Percentiles rank a stretch among this genome's conserved stretches.
Conservation (phyloP, 2,329 filamentous ascomycete genomes). For the Paraconiothyrium brasiliense region DNA sequence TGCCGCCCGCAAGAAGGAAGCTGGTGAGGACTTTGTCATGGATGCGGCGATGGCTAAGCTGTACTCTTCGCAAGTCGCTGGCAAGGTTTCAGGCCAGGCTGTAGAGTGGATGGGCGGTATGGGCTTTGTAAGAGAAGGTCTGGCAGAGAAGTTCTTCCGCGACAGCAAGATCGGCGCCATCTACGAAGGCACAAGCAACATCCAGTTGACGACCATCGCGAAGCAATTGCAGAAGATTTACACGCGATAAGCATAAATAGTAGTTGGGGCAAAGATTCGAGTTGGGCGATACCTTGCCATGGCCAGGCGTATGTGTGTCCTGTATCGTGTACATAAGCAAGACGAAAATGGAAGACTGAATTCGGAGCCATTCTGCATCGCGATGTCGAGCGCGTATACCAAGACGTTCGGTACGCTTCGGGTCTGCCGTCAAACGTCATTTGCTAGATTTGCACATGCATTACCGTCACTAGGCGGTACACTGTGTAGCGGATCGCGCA, state of each 20-base stretch:
- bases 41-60: slow-evolving; percentile 99
- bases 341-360: too few relatives aligned
- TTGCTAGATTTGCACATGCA: not conserved
- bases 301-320: too few relatives aligned
- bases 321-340: not conserved
- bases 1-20: slow-evolving; percentile 96
- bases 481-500: not conserved
- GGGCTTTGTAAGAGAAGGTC: slow-evolving; percentile 95
- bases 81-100: slow-evolving; percentile 82
- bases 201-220: slow-evolving; percentile 75
- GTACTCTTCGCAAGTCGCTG: slow-evolving; percentile 91
- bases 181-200: slow-evolving; percentile 89
- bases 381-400: not conserved
- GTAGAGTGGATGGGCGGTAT: slow-evolving; percentile 99
- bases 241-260: slow-evolving; percentile 57
- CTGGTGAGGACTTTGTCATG: slow-evolving; percentile 90
- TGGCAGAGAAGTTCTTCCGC: slow-evolving; percentile 97
- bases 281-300: not conserved
- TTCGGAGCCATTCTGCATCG: not conserved
- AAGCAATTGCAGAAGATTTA: slow-evolving; percentile 76
- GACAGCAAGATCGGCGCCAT: slow-evolving; percentile 99
- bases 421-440: not conserved
- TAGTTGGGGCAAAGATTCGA: not conserved
- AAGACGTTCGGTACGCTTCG: not conserved
- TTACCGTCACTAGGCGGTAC: not conserved